A percentile compares a stretch with the other conserved stretches of the same genome.
phyloP scores from a whole-genome alignment of 2,329 filamentous ascomycete genomes.

The Bipolaris victoriae region DNA sequence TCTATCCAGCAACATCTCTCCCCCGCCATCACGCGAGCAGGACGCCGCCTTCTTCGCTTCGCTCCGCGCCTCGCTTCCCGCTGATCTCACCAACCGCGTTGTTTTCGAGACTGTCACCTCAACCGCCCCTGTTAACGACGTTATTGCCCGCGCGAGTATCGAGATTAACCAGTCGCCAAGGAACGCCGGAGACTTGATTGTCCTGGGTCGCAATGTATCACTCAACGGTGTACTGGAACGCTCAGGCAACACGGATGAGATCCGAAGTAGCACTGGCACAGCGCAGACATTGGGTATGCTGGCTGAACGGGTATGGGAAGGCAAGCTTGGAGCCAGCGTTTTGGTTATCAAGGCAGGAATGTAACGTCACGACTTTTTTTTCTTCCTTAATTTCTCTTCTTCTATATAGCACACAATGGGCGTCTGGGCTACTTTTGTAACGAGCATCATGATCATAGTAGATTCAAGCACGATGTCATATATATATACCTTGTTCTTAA shows the following conservation, averaged over 20 bases:
- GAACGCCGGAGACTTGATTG: constrained; percentile 74
- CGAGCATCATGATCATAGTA: no score
- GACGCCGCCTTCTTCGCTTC: constrained; percentile 64
- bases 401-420: background rate
- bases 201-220: constrained; percentile 63
- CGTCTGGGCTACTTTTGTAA: background rate
- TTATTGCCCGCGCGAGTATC: constrained; percentile 61
- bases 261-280: constrained; percentile 35
- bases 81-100: constrained; percentile 60
- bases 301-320: constrained; percentile 65
- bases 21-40: constrained; percentile 43
- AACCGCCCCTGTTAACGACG: constrained; percentile 49
- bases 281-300: constrained; percentile 63
- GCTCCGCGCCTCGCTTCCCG: constrained; percentile 62
- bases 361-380: background rate
- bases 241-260: constrained; percentile 49
- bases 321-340: constrained; percentile 68
- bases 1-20: constrained; percentile 11
- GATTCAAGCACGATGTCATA: no score
- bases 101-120: constrained; percentile 60
- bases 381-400: no score
- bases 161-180: constrained; percentile 66
- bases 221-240: constrained; percentile 33
- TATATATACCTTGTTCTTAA: no score
- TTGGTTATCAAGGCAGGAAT: constrained; percentile 69